A percentile compares a stretch with the other conserved stretches of the same genome.
These are phyloP conservation scores for Lipomyces orientalis DNA, from an alignment of 805 yeast genomes.

Conservation along the genomic window DNA sequence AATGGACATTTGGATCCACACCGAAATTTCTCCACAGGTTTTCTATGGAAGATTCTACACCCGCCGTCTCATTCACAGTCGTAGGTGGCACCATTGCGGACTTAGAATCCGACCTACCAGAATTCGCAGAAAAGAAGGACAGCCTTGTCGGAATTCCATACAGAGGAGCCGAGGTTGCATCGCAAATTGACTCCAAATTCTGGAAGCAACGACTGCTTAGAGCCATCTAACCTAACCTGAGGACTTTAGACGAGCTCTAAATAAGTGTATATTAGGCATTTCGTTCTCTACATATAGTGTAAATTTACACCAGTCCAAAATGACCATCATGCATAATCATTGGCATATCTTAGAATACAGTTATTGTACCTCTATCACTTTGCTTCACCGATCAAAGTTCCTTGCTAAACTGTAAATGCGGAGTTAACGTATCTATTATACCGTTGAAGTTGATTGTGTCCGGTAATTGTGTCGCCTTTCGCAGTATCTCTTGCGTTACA, in stretches of 20 bases:
- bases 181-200: not conserved
- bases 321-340: not conserved
- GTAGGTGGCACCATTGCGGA: conserved; percentile 19
- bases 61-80: conserved; percentile 15
- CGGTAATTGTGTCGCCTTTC: conserved; percentile 21
- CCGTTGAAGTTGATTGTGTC: conserved; percentile 25
- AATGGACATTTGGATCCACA: conserved; percentile 78
- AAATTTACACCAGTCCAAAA: not conserved
- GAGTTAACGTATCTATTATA: conserved; percentile 27
- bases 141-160: conserved; percentile 20
- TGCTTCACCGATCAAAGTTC: conserved; percentile 5
- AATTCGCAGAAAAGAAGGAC: not conserved
- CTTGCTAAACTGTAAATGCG: conserved; percentile 27
- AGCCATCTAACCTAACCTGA: conserved; percentile 12
- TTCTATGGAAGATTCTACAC: conserved; percentile 20
- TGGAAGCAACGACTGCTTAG: conserved; percentile 20
- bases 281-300: not conserved
- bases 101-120: conserved; percentile 6
- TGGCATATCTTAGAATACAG: not conserved
- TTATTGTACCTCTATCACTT: not conserved
- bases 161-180: conserved; percentile 10
- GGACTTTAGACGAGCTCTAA: not conserved
- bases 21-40: conserved; percentile 71
- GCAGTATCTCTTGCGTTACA: conserved; percentile 39
- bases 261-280: not conserved